These are phyloP conservation scores for Colletotrichum sp. DNA, from an alignment of 2,329 filamentous ascomycete genomes.

Conservation along the genomic window DNA sequence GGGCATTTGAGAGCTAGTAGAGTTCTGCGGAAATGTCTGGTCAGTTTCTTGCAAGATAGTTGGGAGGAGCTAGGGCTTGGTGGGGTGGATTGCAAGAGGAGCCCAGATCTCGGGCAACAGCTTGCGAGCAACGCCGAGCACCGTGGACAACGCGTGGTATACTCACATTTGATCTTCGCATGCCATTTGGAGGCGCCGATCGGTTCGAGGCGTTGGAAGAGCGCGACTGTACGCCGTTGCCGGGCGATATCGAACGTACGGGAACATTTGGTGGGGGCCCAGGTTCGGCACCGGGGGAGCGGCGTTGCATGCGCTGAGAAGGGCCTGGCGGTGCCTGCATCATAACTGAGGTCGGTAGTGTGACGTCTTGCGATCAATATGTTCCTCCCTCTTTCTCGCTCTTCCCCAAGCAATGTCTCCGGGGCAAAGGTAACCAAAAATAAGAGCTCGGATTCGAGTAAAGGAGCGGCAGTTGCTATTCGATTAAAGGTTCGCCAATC, in stretches of 20 bases:
- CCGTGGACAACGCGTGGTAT: neutral
- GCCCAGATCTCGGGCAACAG: neutral
- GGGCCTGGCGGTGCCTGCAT: constrained; percentile 59
- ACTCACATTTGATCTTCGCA: constrained; percentile 65
- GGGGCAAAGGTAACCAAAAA: neutral
- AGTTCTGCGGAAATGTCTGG: constrained; percentile 20
- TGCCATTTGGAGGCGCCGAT: constrained; percentile 50
- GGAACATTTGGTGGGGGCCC: constrained; percentile 62
- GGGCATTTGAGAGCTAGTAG: constrained; percentile 67
- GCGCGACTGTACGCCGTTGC: constrained; percentile 61
- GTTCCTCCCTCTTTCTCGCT: constrained; percentile 1
- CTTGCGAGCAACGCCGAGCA: neutral
- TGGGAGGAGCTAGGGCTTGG: neutral
- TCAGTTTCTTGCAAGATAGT: neutral
- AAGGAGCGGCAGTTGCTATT: neutral
- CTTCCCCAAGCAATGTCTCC: neutral
- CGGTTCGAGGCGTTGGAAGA: constrained; percentile 70
- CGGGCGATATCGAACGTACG: constrained; percentile 65
- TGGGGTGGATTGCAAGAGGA: neutral
- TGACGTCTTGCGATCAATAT: neutral
- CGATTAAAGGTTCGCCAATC: neutral
- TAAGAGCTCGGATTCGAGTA: neutral
- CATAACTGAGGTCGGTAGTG: constrained; percentile 9
- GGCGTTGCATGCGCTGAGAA: constrained; percentile 63
- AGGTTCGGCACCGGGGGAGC: constrained; percentile 67